A percentile compares a stretch with the other conserved stretches of the same genome.
Evolutionary conservation across 2,329 filamentous ascomycete genomes (phyloP).

Genomic region (Claviceps sp.): DNA sequence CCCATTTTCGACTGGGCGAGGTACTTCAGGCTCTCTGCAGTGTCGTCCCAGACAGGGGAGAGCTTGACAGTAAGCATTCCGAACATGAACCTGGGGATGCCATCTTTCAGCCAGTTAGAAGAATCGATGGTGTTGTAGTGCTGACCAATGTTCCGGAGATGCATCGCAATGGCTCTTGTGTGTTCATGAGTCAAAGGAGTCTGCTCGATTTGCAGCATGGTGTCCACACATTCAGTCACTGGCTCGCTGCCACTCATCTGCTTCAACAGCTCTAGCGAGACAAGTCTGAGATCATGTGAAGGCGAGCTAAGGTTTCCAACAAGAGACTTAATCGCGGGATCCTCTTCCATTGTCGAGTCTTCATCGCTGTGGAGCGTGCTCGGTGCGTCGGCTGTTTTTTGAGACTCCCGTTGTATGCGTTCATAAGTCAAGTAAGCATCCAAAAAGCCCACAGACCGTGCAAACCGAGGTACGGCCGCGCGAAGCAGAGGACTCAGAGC

Average conservation of each 20-base stretch:
- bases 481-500: constrained; percentile 53
- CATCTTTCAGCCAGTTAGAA: constrained; percentile 52
- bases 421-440: constrained; percentile 48
- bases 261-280: constrained; percentile 59
- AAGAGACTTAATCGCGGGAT: constrained; percentile 50
- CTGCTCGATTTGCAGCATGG: constrained; percentile 69
- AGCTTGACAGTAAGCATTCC: constrained; percentile 79
- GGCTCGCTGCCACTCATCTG: constrained; percentile 30
- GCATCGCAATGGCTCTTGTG: constrained; percentile 66
- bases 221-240: constrained; percentile 16
- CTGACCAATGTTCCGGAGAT: constrained; percentile 63
- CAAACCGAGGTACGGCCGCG: constrained; percentile 52
- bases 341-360: constrained; percentile 31
- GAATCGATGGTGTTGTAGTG: constrained; percentile 46
- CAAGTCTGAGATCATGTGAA: constrained; percentile 60
- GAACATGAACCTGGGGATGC: constrained; percentile 74
- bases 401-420: constrained; percentile 14
- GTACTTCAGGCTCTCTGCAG: constrained; percentile 59
- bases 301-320: constrained; percentile 62
- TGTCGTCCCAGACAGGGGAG: constrained; percentile 77
- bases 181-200: constrained; percentile 66
- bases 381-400: constrained; percentile 9
- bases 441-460: constrained; percentile 51
- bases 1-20: constrained; percentile 58
- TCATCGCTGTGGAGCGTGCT: constrained; percentile 28